A percentile compares a stretch with the other conserved stretches of the same genome.
These are phyloP conservation scores for Exserohilum rostratum DNA, from an alignment of 2,329 filamentous ascomycete genomes.

Conservation along the genomic window DNA sequence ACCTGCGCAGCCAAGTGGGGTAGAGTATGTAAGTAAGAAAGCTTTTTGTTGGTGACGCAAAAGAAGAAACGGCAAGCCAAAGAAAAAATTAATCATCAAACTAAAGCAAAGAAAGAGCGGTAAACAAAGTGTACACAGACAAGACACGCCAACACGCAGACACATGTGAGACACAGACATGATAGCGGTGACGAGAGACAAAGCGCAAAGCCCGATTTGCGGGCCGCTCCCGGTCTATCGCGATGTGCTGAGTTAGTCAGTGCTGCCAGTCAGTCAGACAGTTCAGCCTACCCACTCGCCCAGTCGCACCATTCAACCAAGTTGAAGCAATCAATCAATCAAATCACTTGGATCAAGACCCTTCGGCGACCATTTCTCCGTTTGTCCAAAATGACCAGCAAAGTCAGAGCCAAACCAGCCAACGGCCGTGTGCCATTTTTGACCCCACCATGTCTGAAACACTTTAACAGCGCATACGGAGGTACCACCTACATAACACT, in stretches of 20 bases:
- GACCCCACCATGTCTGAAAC: background rate
- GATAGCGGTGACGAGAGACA: background rate
- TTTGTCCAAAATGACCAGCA: too few relatives aligned
- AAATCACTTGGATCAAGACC: too few relatives aligned
- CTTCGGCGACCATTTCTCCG: too few relatives aligned
- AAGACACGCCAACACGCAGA: background rate
- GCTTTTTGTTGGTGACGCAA: background rate
- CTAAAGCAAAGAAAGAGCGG: slow-evolving; percentile 7
- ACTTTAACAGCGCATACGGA: background rate
- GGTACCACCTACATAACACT: too few relatives aligned
- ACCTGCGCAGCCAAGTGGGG: background rate
- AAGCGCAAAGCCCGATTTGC: slow-evolving; percentile 16
- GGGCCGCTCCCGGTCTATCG: slow-evolving; percentile 29
- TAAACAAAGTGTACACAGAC: background rate
- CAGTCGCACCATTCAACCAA: background rate
- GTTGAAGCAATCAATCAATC: too few relatives aligned
- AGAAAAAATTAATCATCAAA: too few relatives aligned
- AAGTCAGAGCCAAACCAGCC: too few relatives aligned
- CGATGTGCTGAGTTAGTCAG: background rate
- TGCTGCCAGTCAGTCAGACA: background rate
- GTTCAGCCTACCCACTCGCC: background rate
- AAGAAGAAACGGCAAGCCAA: background rate
- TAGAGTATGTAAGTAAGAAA: background rate
- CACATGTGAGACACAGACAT: background rate
- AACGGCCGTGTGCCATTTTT: too few relatives aligned